Base-by-base conservation (phyloP, 192 early-diverging fungal genomes). In the Gryganskiella cystojenkinii region DNA sequence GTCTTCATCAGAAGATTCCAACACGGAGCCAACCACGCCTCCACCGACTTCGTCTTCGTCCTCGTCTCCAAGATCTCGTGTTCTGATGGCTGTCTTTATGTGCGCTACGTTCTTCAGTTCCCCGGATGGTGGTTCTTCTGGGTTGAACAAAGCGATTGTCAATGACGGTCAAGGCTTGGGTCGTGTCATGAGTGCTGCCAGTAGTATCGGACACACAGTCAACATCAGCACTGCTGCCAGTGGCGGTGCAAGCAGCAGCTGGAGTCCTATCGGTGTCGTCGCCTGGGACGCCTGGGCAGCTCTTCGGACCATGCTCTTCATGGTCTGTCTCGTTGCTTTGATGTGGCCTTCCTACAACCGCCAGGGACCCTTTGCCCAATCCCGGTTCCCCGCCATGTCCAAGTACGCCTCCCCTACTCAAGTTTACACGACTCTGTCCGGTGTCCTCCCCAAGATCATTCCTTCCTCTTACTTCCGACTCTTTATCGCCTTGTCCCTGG, bases 11-110 rank as follows among this genome's bases (percentile, higher is more conserved):
- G 70, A 76, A 28, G 55, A 72, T 22, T 70, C 62, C 6, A 67
- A 62, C 49, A 61, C 61, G 31, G 70, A 79, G 17, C 55, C 64
- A 27, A 28, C 62, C 7, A 61, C 67, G 22, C 78, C 76, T 20
- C 78, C 82, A 20, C 76, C 83, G 9, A 79, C 68, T 3, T 73
- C 83, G n/a, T 60, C 57, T 17, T 71, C 85, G 8, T 72, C 84
- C 19, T 43, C 60, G 13, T 54, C 61, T 40, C 52, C 64, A 7
- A 24, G 55, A 35, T 70, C 78, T 20, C 82, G 85, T 45, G 84
- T 85, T 14, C 79, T 87, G 49, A 89, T 89, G 87, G 87, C 87
- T 4, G 62, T 87, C 24, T 89, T 89, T 59, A 89, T 89, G 87
- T 81, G 79, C 45, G 64, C 85, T 35, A 84, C 87, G 0, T 83